Base-by-base conservation (phyloP, 768 basidiomycete species). In the Suillus variegatus region DNA sequence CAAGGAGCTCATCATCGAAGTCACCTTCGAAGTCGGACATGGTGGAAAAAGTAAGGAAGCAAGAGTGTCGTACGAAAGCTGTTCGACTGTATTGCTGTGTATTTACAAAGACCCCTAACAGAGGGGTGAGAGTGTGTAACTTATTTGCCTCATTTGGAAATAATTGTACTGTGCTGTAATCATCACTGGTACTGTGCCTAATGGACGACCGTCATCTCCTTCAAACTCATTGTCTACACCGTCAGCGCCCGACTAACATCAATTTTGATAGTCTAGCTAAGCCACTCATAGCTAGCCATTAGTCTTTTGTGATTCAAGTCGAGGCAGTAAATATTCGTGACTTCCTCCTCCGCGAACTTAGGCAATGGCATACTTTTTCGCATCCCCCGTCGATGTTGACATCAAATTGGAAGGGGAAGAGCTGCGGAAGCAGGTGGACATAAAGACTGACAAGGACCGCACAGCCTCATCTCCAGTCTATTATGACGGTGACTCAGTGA, bases 401-500 rank as follows among this genome's bases (percentile, higher is more conserved):
- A 80, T 99, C 73, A 90, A 90, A 73, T 85, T 99, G 40, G 88
- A 92, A 56, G 91, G 88, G 43, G 95, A 98, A 74, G 93, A 97
- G 43, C 80, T 87, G 54, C 84, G 96, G 67, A 95, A 94, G 76
- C 90, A 92, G 68, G 89, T 97, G 3, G 97, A 98, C 55, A 84
- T 91, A 69, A 97, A 97, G 79, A 82, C 84, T 36, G 95, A 96
- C 67, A 95, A 96, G 79, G 95, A 97, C 55, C 89, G 91, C 75
- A 82, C 83, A 65, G 84, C 90, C 60, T 87, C 91, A 64, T 94
- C 91, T 83, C 95, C 96, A 2, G 90, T 99, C 7, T 98, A 94
- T 76, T 96, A 93, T 74, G 97, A 99, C 76, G 97, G 97, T 7
- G 97, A 99, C 74, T 88, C 90, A n/a, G 84, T 99, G 41, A 74